Evolutionary conservation across 2,329 filamentous ascomycete species (phyloP).

Genomic region (Cucurbitaria berberidis): DNA sequence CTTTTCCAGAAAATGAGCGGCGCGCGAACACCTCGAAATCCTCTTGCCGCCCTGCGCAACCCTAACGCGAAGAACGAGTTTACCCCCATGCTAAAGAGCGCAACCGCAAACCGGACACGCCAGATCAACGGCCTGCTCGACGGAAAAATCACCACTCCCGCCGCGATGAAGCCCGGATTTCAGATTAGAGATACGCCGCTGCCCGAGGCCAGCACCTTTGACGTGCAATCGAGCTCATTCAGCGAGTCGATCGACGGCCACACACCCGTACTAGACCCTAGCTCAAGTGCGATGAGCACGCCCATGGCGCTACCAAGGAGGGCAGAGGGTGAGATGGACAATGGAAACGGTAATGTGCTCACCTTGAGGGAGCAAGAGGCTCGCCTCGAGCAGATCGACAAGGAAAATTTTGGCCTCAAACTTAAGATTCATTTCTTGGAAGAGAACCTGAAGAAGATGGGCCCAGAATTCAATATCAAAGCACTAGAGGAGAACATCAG

Average conservation of each 20-base stretch:
- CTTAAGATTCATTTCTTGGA: slow-evolving; percentile 97
- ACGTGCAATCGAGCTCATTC: slow-evolving; percentile 51
- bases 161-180: slow-evolving; percentile 65
- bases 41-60: slow-evolving; percentile 66
- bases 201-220: slow-evolving; percentile 72
- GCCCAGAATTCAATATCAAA: slow-evolving; percentile 86
- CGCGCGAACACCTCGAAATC: slow-evolving; percentile 72
- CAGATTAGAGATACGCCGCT: slow-evolving; percentile 76
- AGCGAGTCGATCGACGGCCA: slow-evolving; percentile 65
- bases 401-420: slow-evolving; percentile 87
- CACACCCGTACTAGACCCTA: slow-evolving; percentile 78
- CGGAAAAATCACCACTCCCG: slow-evolving; percentile 64
- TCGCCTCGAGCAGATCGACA: slow-evolving; percentile 91
- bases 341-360: slow-evolving; percentile 87
- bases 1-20: slow-evolving; percentile 77
- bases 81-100: slow-evolving; percentile 86
- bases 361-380: slow-evolving; percentile 94
- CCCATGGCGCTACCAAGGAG: slow-evolving; percentile 75
- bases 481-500: slow-evolving; percentile 95
- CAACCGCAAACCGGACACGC: slow-evolving; percentile 70
- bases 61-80: slow-evolving; percentile 73
- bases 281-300: slow-evolving; percentile 80
- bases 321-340: slow-evolving; percentile 68
- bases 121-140: slow-evolving; percentile 49
- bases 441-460: slow-evolving; percentile 83